Conservation (phyloP, 176 grass and related monocot species). For the Puccinellia tenuiflora region DNA sequence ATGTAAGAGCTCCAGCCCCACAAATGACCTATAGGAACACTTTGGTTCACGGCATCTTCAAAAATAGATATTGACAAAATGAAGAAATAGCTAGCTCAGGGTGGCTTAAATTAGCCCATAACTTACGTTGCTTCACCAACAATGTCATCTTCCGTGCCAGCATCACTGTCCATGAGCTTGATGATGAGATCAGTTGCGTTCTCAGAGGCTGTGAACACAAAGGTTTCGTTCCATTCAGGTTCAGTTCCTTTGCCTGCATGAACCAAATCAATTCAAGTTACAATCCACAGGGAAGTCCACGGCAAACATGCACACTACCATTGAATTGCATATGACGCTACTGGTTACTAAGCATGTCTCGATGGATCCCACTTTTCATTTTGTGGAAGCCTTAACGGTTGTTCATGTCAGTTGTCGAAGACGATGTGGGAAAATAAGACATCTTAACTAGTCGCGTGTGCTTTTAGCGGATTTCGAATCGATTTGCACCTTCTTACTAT, state of each 20-base stretch:
- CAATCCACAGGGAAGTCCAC: not conserved
- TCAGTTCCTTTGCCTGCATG: slow-evolving; percentile 70
- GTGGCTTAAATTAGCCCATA: not conserved
- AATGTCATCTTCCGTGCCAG: slow-evolving; percentile 50
- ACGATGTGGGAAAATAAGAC: not conserved
- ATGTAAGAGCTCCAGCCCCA: not conserved
- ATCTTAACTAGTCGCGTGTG: too few species aligned
- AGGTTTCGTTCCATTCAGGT: slow-evolving; percentile 83
- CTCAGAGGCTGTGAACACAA: slow-evolving; percentile 62
- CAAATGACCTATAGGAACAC: not conserved
- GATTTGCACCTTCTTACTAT: not conserved
- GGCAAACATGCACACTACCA: not conserved
- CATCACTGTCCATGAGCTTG: slow-evolving; percentile 74
- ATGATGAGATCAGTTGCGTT: slow-evolving; percentile 46
- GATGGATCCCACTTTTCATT: not conserved
- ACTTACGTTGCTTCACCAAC: slow-evolving; percentile 78
- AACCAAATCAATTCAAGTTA: not conserved
- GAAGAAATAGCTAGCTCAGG: not conserved
- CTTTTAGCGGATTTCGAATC: not conserved
- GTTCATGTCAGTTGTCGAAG: not conserved
- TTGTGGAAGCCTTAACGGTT: not conserved
- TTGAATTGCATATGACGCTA: not conserved
- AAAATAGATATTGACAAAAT: not conserved
- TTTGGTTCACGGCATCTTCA: not conserved
- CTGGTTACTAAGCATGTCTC: not conserved